A percentile compares a stretch with the other conserved stretches of the same genome.
These are phyloP conservation scores for bread wheat (Triticum aestivum) DNA, from an alignment of 176 grass and related monocot genomes.

Conservation along the genomic window DNA sequence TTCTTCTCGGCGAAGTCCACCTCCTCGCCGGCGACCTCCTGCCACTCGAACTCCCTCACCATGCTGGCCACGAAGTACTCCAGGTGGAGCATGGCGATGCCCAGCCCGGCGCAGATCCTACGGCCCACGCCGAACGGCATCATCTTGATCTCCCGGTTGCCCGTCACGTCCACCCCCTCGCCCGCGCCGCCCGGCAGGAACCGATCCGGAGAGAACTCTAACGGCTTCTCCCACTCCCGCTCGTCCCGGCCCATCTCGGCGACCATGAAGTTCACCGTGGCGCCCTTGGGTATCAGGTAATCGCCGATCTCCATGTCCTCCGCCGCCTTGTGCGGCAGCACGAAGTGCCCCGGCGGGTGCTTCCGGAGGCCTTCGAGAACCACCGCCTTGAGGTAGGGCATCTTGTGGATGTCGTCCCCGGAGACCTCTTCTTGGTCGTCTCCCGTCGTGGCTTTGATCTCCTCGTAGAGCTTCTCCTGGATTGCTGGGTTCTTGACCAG, in stretches of 20 bases:
- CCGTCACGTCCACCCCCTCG: background rate
- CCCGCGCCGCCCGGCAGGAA: background rate
- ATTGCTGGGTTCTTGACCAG: conserved; percentile 46
- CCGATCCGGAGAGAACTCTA: conserved; percentile 51
- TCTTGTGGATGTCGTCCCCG: conserved; percentile 32
- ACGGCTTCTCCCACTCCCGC: conserved; percentile 34
- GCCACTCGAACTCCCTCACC: conserved; percentile 8
- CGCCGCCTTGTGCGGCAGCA: conserved; percentile 40
- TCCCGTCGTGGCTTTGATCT: background rate
- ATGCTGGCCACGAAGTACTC: conserved; percentile 56
- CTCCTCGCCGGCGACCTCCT: conserved; percentile 26
- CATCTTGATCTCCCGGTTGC: conserved; percentile 49
- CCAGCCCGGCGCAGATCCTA: conserved; percentile 40
- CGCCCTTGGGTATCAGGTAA: conserved; percentile 46
- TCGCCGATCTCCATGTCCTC: conserved; percentile 38
- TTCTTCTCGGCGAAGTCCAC: conserved; percentile 42
- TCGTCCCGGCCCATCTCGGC: conserved; percentile 35
- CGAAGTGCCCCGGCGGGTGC: conserved; percentile 51
- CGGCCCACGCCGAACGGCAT: conserved; percentile 57
- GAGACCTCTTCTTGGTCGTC: background rate
- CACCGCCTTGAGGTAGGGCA: conserved; percentile 58
- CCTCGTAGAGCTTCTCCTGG: conserved; percentile 37
- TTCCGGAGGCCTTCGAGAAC: conserved; percentile 53
- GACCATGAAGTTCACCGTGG: conserved; percentile 47
- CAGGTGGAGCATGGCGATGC: conserved; percentile 42